Evolutionary conservation across 2,329 filamentous ascomycete species (phyloP), one percentile per base, ranked within the genome.

Genomic region (Fusarium siculi): DNA sequence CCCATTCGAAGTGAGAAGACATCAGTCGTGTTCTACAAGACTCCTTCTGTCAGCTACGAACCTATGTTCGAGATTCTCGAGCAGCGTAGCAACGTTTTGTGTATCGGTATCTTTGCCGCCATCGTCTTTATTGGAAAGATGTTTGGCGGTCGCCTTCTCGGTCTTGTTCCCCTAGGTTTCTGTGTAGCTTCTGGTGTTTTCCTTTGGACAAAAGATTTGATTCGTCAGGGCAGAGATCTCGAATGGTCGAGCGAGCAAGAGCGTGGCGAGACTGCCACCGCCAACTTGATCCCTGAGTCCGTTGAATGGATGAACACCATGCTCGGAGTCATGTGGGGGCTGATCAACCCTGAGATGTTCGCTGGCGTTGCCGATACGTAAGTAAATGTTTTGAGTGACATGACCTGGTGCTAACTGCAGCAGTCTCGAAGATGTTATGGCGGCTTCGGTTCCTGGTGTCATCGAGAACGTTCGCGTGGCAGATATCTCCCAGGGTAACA

Each of bases 1-100:
- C 96, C 96, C 7, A 97, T 98, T 66, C 93, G 95, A 79, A 96
- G 95, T 77, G 96, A 98, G 80, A 98, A 96, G 87, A 98, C 96
- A 7, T 98, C 97, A 71, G 92, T 98, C 23, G 88, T 98, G 36
- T 98, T 98, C 82, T 96, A 98, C 81, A 96, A 96, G 21, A 98
- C 96, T 0, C 96, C 96, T 0, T 93, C 93, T 0, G 89, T 97
- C 74, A 94, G 92, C 84, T 97, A 94, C 79, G 94, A 97, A 81
- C 94, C 95, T 9, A 97, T 95, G 88, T 98, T 93, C 80, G 89
- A 87, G 25, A 82, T 89, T 18, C 82, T 98, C 65, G 94, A 98
- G 82, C 89, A 90, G 73, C 89, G 92, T 15, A 93, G 92, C n/a
- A 90, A 89, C 50, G 84, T 90, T 2, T 83, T 98, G 9, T 93